These are phyloP conservation scores for Hypericum perforatum DNA, from an alignment of 345 rosid species.

Conservation along the genomic window DNA sequence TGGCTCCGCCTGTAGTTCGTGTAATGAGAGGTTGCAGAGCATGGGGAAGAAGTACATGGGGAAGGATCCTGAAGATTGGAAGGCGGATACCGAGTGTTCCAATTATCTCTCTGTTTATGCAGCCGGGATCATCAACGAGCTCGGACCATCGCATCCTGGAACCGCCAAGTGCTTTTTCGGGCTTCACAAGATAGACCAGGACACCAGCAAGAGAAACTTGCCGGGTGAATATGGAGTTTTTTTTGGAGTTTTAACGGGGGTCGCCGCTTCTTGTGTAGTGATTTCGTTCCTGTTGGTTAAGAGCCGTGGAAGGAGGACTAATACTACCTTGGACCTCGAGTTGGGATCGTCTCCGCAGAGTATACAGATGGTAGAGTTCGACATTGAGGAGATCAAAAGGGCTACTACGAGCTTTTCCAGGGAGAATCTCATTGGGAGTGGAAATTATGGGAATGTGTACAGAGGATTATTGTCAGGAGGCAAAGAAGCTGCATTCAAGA, in stretches of 20 bases:
- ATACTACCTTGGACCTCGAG: conserved; percentile 14
- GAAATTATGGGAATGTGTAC: conserved; percentile 32
- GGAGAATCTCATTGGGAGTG: conserved; percentile 25
- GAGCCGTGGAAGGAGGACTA: conserved; percentile 1
- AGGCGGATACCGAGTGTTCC: not conserved
- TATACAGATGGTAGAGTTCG: conserved; percentile 19
- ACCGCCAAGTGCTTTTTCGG: conserved; percentile 31
- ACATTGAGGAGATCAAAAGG: conserved; percentile 16
- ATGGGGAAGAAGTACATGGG: conserved; percentile 2
- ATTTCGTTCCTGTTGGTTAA: conserved; percentile 9
- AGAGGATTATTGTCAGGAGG: conserved; percentile 26
- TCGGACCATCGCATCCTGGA: conserved; percentile 27
- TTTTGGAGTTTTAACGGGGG: conserved; percentile 24
- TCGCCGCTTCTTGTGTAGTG: conserved; percentile 13
- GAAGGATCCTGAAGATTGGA: no score
- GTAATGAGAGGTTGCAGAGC: conserved; percentile 17
- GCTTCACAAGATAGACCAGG: not conserved
- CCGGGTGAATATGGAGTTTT: conserved; percentile 11
- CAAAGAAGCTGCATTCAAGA: conserved; percentile 31
- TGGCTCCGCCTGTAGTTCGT: conserved; percentile 18
- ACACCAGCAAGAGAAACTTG: not conserved
- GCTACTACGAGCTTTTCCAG: conserved; percentile 30
- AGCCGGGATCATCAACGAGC: conserved; percentile 24
- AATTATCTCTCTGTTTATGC: conserved; percentile 25
- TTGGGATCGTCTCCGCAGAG: not conserved